Percentiles rank a stretch among this genome's conserved stretches.
Evolutionary conservation across 2,329 filamentous ascomycete genomes (phyloP).

Genomic region (Mariannaea elegans): DNA sequence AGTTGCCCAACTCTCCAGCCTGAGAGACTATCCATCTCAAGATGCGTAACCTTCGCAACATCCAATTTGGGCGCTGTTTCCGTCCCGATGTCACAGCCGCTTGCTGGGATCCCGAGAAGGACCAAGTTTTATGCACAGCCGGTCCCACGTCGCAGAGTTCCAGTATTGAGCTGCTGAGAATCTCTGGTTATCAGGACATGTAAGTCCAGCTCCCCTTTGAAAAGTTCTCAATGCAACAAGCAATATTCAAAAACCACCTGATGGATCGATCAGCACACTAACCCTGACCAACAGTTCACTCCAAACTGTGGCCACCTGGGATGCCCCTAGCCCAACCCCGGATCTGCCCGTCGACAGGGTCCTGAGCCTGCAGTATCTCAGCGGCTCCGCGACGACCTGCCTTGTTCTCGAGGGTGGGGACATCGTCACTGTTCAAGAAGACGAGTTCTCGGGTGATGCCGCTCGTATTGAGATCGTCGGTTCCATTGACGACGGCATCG

Average conservation of each 20-base stretch:
- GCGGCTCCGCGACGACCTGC: slow-evolving; percentile 79
- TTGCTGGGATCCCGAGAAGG: slow-evolving; percentile 84
- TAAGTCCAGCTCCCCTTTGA: slow-evolving; percentile 43
- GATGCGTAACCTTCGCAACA: slow-evolving; percentile 91
- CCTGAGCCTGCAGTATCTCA: slow-evolving; percentile 84
- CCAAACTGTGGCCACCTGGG: slow-evolving; percentile 79
- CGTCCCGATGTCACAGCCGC: slow-evolving; percentile 74
- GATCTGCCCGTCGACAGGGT: slow-evolving; percentile 79
- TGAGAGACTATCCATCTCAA: slow-evolving; percentile 11
- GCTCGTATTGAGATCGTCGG: slow-evolving; percentile 95
- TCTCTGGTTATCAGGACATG: slow-evolving; percentile 57
- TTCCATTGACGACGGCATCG: slow-evolving; percentile 91
- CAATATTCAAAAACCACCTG: background rate
- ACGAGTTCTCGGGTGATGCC: slow-evolving; percentile 55
- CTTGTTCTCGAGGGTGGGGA: slow-evolving; percentile 90
- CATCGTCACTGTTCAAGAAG: slow-evolving; percentile 84
- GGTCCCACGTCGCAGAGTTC: slow-evolving; percentile 77
- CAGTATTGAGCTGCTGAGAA: slow-evolving; percentile 75
- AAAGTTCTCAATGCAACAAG: background rate
- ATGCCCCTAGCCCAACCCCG: slow-evolving; percentile 82
- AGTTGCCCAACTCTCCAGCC: slow-evolving; percentile 4
- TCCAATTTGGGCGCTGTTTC: slow-evolving; percentile 74
- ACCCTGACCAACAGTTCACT: slow-evolving; percentile 39
- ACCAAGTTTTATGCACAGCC: slow-evolving; percentile 83
- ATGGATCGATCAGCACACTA: slow-evolving; percentile 22